Conservation (phyloP, 2,329 filamentous ascomycete species). For the Aspergillus niger region DNA sequence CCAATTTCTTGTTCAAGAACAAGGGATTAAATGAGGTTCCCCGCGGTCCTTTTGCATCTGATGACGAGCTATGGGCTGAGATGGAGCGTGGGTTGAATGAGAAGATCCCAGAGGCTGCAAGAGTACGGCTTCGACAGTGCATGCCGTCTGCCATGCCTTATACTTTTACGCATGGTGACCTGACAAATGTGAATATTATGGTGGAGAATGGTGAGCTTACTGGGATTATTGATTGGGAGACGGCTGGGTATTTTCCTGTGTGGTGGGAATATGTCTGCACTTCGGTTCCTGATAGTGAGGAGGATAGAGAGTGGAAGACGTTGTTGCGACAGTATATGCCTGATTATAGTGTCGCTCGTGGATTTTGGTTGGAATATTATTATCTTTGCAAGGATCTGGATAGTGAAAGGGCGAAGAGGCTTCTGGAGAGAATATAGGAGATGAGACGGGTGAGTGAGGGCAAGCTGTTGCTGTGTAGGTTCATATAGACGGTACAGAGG, state of each 20-base stretch:
- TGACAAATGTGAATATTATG: constrained; percentile 44
- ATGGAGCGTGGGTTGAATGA: constrained; percentile 16
- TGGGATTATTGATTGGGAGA: constrained; percentile 47
- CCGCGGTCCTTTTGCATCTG: constrained; percentile 12
- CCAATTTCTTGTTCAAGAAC: constrained; percentile 15
- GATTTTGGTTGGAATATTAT: constrained; percentile 24
- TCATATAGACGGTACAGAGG: too few relatives aligned
- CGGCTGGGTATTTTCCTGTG: constrained; percentile 41
- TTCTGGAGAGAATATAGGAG: too few relatives aligned
- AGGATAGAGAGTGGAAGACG: constrained; percentile 24
- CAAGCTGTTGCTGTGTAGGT: too few relatives aligned
- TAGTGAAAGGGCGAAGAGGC: too few relatives aligned
- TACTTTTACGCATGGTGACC: constrained; percentile 45
- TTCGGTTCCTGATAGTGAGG: constrained; percentile 18
- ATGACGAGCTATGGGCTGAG: constrained; percentile 16
- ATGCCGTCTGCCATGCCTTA: constrained; percentile 30
- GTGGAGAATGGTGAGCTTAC: constrained; percentile 39
- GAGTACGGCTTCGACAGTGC: constrained; percentile 11
- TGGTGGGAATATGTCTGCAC: constrained; percentile 37
- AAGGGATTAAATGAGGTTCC: too few relatives aligned
- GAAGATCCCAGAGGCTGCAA: background rate
- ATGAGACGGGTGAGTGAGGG: too few relatives aligned
- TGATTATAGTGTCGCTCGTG: constrained; percentile 21
- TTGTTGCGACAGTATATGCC: constrained; percentile 22
- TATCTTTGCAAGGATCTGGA: constrained; percentile 17